Percentiles rank a stretch among this genome's conserved stretches.
phyloP scores from a whole-genome alignment of 2,329 filamentous ascomycete genomes.

The Amphichorda felina region DNA sequence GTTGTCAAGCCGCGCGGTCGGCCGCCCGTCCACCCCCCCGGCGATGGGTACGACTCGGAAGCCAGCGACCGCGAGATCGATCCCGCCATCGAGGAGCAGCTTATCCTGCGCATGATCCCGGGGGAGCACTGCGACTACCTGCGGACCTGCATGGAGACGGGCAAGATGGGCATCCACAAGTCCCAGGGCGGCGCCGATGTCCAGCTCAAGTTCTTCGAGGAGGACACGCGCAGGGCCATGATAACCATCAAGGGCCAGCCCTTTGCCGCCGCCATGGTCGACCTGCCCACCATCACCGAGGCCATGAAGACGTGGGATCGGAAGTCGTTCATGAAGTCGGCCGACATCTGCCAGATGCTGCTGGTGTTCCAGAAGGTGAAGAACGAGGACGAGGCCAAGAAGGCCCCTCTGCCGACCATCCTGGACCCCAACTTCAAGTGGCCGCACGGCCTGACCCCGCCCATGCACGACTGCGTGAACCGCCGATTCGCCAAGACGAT shows the following conservation, averaged over 20 bases:
- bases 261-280: slow-evolving; percentile 71
- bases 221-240: slow-evolving; percentile 61
- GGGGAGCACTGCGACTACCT: slow-evolving; percentile 81
- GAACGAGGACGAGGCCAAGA: slow-evolving; percentile 53
- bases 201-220: slow-evolving; percentile 66
- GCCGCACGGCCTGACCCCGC: slow-evolving; percentile 78
- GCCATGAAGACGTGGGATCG: slow-evolving; percentile 91
- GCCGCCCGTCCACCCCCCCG: slow-evolving; percentile 56
- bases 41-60: slow-evolving; percentile 93
- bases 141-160: slow-evolving; percentile 61
- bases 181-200: slow-evolving; percentile 64
- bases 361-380: slow-evolving; percentile 60
- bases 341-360: slow-evolving; percentile 83
- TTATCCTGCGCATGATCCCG: slow-evolving; percentile 79
- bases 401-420: slow-evolving; percentile 58
- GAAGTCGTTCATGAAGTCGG: slow-evolving; percentile 77
- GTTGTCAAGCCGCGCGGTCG: slow-evolving; percentile 55
- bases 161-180: slow-evolving; percentile 57
- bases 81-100: slow-evolving; percentile 79
- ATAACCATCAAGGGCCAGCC: slow-evolving; percentile 56
- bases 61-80: slow-evolving; percentile 82
- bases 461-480: slow-evolving; percentile 75
- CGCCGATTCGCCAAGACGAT: slow-evolving; percentile 75
- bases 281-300: slow-evolving; percentile 78
- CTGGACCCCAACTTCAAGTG: slow-evolving; percentile 59